Evolutionary conservation across 1,284 basidiomycete species (phyloP), one percentile per base, ranked within the genome.

Genomic region (Volvariella surrecta): DNA sequence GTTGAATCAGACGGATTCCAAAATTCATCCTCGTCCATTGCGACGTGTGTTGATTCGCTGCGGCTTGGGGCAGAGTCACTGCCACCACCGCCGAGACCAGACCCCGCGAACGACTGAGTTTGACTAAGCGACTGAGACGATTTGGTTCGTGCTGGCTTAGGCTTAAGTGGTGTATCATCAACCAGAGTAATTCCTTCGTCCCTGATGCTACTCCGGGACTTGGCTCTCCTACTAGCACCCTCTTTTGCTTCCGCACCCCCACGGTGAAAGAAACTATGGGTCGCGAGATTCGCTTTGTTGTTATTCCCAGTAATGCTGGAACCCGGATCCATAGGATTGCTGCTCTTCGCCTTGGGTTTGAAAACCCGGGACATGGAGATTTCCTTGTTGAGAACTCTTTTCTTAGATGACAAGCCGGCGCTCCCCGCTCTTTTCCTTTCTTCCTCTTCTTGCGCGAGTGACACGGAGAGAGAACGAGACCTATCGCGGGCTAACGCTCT

Each of bases 281-380:
- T 42, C 31, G 50, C 52, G 32, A 48, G 42, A 17, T 44, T 50
- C 18, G 19, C 4, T 1, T 37, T 32, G 3, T 39, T 30, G 34
- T 35, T 35, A n/a, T 35, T 35, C 8, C 18, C 18, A 19, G n/a
- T 35, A 8, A 16, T 15, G 34, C 34, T 35, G 6, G n/a, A 16
- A 15, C 24, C 24, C 24, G 24, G 24, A 28, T 28, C 24, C 11
- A 28, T 28, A 11, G 24, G 24, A 28, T 28, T 28, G 1, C 41
- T 39, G 8, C 44, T 43, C 10, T 60, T 63, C 19, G 58, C 49
- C 44, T 59, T 67, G 0, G 63, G 62, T 53, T 76, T 81, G 62
- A 86, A 83, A 17, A 62, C 72, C 18, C 78, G 71, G 10, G 75
- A 77, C 83, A 86, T 86, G 59, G 79, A 84, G 50, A 86, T 68